phyloP scores from a whole-genome alignment of 2,329 filamentous ascomycete genomes.

The Beauveria sp. region DNA sequence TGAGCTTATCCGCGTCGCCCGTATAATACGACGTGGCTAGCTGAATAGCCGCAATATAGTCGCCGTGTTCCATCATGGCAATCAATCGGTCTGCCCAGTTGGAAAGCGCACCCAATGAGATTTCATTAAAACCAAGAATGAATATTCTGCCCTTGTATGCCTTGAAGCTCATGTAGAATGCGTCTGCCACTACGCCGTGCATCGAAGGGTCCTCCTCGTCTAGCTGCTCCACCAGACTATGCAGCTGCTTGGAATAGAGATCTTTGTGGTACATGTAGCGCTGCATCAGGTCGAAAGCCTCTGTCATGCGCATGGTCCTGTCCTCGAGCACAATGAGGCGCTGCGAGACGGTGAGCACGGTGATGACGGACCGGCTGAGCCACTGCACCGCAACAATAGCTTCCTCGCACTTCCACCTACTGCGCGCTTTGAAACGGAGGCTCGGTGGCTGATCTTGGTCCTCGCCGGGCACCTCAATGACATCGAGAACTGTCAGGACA shows the following conservation, averaged over 20 bases:
- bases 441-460: conserved; percentile 71
- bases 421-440: conserved; percentile 73
- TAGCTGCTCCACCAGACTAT: conserved; percentile 75
- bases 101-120: conserved; percentile 83
- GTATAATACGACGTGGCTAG: conserved; percentile 89
- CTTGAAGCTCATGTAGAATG: conserved; percentile 96
- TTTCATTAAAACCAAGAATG: conserved; percentile 84
- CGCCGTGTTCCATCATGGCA: conserved; percentile 92
- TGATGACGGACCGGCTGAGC: conserved; percentile 87
- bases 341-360: conserved; percentile 89
- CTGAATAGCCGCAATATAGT: conserved; percentile 85
- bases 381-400: conserved; percentile 95
- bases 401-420: conserved; percentile 88
- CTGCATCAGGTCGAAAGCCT: conserved; percentile 85
- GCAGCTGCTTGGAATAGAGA: conserved; percentile 80
- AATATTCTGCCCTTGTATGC: conserved; percentile 92
- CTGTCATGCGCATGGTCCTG: conserved; percentile 78
- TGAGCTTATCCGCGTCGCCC: conserved; percentile 87
- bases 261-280: conserved; percentile 90
- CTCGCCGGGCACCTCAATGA: conserved; percentile 62
- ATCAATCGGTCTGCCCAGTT: conserved; percentile 96
- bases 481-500: conserved; percentile 85
- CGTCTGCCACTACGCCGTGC: conserved; percentile 94
- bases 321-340: conserved; percentile 90
- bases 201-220: conserved; percentile 82